Evolutionary conservation across 306 rosid species (phyloP).

Genomic region (Medicago arabica): DNA sequence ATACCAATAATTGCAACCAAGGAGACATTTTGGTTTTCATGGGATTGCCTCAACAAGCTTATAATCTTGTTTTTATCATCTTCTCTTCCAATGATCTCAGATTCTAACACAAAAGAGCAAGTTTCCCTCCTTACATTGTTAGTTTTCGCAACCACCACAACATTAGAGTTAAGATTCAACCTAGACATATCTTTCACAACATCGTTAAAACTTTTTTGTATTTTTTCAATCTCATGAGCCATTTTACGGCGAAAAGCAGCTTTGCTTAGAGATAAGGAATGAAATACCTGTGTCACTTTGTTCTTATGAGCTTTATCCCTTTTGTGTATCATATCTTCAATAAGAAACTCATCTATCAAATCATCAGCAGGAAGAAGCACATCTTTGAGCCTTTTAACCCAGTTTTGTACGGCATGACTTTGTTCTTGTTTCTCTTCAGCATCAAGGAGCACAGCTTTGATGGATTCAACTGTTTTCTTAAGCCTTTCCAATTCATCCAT

Average conservation of each 20-base stretch:
- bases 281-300: neutral
- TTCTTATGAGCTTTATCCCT: neutral
- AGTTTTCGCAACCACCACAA: neutral
- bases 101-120: conserved; percentile 1
- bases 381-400: conserved; percentile 16
- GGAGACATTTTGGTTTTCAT: neutral
- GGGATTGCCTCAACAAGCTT: neutral
- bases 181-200: neutral
- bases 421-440: conserved; percentile 8
- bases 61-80: neutral
- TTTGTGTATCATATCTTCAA: neutral
- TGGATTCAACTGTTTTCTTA: neutral
- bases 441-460: conserved; percentile 19
- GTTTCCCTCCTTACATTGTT: neutral
- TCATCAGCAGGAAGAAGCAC: neutral
- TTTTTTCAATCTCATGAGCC: neutral
- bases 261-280: neutral
- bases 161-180: neutral
- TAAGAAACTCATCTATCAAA: neutral
- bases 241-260: neutral
- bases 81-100: conserved; percentile 12
- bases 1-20: conserved; percentile 31
- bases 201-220: neutral
- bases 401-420: neutral
- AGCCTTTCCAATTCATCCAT: neutral